Percentiles rank a stretch among this genome's conserved stretches.
Conservation (phyloP, 176 grass and related monocot species). For the Elymus sibiricus region DNA sequence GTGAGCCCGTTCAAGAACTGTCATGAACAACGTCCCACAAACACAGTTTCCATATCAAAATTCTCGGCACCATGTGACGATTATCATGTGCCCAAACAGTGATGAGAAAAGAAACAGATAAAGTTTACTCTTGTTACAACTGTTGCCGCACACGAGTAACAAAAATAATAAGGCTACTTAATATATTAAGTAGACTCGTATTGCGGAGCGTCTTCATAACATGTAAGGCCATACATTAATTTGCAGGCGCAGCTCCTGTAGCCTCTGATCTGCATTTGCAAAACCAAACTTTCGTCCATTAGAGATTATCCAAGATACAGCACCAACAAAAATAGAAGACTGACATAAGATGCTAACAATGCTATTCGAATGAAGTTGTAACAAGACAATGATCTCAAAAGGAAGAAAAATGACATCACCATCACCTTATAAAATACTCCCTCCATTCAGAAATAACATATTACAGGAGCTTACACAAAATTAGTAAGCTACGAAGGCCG, state of each 20-base stretch:
- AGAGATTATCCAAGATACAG: background rate
- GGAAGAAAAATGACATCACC: too few relatives aligned
- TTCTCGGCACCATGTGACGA: background rate
- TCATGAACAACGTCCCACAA: background rate
- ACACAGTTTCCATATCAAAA: constrained; percentile 22
- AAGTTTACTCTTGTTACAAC: constrained; percentile 16
- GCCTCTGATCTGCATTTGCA: constrained; percentile 23
- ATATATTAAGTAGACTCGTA: constrained; percentile 14
- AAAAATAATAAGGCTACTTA: constrained; percentile 13
- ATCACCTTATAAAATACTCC: too few relatives aligned
- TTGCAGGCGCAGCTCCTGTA: background rate
- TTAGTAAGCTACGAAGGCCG: too few relatives aligned
- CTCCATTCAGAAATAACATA: too few relatives aligned
- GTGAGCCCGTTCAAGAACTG: too few relatives aligned
- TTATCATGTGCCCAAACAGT: too few relatives aligned
- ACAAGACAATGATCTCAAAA: too few relatives aligned
- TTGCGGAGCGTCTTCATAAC: background rate
- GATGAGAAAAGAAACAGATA: background rate
- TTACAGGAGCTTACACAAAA: too few relatives aligned
- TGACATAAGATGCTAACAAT: too few relatives aligned
- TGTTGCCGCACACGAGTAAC: background rate
- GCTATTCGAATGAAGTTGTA: too few relatives aligned
- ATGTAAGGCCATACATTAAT: background rate
- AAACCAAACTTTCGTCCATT: background rate
- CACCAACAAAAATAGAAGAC: background rate